A percentile compares a stretch with the other conserved stretches of the same genome.
These are phyloP conservation scores for Suillus weaverae DNA, from an alignment of 768 basidiomycete genomes.

Conservation along the genomic window DNA sequence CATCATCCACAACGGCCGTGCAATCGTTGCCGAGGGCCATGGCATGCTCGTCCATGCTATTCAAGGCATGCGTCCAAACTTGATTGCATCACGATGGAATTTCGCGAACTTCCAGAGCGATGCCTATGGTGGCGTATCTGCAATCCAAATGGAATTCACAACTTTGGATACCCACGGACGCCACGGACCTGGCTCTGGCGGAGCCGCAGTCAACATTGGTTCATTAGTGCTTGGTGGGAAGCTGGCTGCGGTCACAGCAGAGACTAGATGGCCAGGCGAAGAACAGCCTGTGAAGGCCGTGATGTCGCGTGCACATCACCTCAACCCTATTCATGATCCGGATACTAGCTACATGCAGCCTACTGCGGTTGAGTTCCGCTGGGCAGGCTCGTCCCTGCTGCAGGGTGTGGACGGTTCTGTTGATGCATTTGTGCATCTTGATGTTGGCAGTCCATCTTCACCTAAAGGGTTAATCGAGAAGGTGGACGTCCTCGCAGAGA, in stretches of 20 bases:
- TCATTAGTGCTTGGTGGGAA: slow-evolving; percentile 79
- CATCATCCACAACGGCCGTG: slow-evolving; percentile 65
- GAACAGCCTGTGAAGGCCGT: slow-evolving; percentile 46
- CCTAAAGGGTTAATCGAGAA: slow-evolving; percentile 85
- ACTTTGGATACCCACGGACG: slow-evolving; percentile 79
- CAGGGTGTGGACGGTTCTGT: slow-evolving; percentile 51
- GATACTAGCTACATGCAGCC: slow-evolving; percentile 86
- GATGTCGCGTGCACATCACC: slow-evolving; percentile 66
- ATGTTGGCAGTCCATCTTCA: slow-evolving; percentile 56
- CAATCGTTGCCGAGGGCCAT: slow-evolving; percentile 53
- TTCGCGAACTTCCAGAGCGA: slow-evolving; percentile 88
- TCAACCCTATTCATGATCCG: slow-evolving; percentile 59
- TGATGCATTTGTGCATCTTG: slow-evolving; percentile 53
- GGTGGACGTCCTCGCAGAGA: slow-evolving; percentile 93
- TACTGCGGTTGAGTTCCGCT: slow-evolving; percentile 65
- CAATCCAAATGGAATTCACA: slow-evolving; percentile 94
- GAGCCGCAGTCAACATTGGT: slow-evolving; percentile 84
- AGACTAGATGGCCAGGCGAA: slow-evolving; percentile 76
- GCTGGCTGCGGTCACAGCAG: slow-evolving; percentile 73
- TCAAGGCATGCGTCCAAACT: slow-evolving; percentile 96
- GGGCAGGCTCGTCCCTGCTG: slow-evolving; percentile 71
- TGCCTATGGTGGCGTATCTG: slow-evolving; percentile 72
- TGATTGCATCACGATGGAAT: slow-evolving; percentile 93
- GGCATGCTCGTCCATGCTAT: slow-evolving; percentile 96
- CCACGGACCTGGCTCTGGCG: slow-evolving; percentile 77